Evolutionary conservation across 75 land plant species (phyloP), one percentile per base, ranked within the genome.

Genomic region (Adiantum capillusveneris): DNA sequence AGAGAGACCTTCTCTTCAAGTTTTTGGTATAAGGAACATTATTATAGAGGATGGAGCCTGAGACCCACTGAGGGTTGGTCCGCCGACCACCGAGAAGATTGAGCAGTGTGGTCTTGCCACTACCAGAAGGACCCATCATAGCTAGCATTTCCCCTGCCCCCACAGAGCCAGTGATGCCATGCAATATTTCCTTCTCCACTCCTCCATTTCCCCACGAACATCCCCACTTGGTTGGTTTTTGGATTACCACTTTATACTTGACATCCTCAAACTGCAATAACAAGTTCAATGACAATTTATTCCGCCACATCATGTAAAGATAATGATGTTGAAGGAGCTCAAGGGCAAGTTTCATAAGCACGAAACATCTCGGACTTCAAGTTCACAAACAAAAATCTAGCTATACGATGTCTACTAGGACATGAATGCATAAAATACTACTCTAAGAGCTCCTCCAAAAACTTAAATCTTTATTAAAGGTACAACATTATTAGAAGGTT

Each of bases 121-220:
- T 78, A 11, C 94, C 90, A 24, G 90, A 88, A 27, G 94, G 94
- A n/a, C 90, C 89, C 89, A 85, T 88, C 61, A 88, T 65, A 11
- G 93, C 93, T 44, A 88, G 69, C 42, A 80, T 76, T 58, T 88
- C 88, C 16, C 93, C 90, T 12, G 85, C 90, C 29, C 56, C 60
- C 25, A 76, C 93, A 12, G 69, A 70, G n/a, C 89, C 89, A 24
- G 81, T 65, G 11, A 79, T 69, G 21, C 85, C 89, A 28, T 85
- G 70, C 9, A 88, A 67, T 29, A 85, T 88, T n/a, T 82, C 74
- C 44, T 85, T 88, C 61, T 73, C 81, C 13, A 60, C 29, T 0
- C 54, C 44, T 0, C 56, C 57, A 0, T 43, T 53, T 9, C 37
- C 37, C 37, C 37, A 34, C 37, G 37, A 3, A 34, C 74, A 63